Conservation (phyloP, 805 yeast genomes). For the Pichia californica region DNA sequence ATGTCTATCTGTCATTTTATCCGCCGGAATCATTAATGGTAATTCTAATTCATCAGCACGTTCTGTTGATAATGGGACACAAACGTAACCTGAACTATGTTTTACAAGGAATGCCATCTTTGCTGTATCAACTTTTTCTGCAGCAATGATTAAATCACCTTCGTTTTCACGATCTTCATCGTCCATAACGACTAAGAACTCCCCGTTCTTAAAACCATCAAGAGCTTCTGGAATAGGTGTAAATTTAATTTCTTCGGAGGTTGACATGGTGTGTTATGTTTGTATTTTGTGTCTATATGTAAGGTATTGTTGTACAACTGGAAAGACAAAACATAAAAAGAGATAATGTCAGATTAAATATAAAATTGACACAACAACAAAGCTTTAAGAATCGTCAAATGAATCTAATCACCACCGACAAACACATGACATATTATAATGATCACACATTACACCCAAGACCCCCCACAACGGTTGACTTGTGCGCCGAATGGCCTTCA, state of each 20-base stretch:
- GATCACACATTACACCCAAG: too few species aligned
- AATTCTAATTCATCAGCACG: conserved; percentile 76
- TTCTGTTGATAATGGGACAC: conserved; percentile 76
- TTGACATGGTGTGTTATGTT: background rate
- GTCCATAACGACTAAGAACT: conserved; percentile 92
- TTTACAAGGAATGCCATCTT: conserved; percentile 94
- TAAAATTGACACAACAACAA: too few species aligned
- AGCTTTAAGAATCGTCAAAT: too few species aligned
- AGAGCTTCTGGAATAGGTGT: conserved; percentile 63
- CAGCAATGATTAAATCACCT: conserved; percentile 95
- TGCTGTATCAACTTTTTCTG: conserved; percentile 66
- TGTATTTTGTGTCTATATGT: too few species aligned
- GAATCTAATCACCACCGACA: too few species aligned
- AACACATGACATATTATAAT: too few species aligned
- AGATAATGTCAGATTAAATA: too few species aligned
- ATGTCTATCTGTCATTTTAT: conserved; percentile 66
- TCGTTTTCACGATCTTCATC: conserved; percentile 95
- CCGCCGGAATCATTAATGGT: conserved; percentile 60
- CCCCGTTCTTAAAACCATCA: conserved; percentile 66
- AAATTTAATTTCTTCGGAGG: conserved; percentile 27
- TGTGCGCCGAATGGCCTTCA: too few species aligned
- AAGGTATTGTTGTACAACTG: too few species aligned
- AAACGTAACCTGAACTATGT: conserved; percentile 83
- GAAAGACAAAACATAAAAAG: too few species aligned
- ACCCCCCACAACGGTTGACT: too few species aligned